Evolutionary conservation across 345 rosid species (phyloP).

Genomic region (Eucalyptus rudis): DNA sequence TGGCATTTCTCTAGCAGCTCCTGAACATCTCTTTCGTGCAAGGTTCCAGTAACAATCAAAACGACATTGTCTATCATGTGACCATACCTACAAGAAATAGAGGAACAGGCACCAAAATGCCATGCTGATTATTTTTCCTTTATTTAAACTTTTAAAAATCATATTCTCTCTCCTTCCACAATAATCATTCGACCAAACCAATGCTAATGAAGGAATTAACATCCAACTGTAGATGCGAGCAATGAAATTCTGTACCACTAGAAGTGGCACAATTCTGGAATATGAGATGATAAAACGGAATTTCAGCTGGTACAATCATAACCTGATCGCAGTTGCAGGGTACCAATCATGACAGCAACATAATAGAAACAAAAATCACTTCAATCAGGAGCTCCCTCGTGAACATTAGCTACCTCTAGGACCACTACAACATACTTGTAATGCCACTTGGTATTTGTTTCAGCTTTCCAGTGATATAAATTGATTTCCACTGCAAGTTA

Average conservation of each 20-base stretch:
- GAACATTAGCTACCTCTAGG: neutral
- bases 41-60: conserved; percentile 92
- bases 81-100: conserved; percentile 57
- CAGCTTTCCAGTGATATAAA: neutral
- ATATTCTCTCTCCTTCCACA: neutral
- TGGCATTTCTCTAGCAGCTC: conserved; percentile 96
- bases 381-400: neutral
- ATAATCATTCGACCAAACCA: neutral
- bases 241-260: neutral
- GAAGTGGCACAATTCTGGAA: neutral
- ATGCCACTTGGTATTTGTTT: neutral
- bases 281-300: neutral
- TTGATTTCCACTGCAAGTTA: neutral
- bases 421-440: neutral
- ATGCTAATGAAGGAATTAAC: neutral
- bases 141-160: neutral
- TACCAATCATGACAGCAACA: neutral
- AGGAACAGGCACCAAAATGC: neutral
- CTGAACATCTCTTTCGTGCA: conserved; percentile 99
- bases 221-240: neutral
- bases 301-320: neutral
- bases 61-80: conserved; percentile 99
- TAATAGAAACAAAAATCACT: neutral
- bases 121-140: neutral
- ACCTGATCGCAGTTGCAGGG: neutral